Evolutionary conservation across 2,329 filamentous ascomycete genomes (phyloP).

Genomic region (Penicillium thymicola): DNA sequence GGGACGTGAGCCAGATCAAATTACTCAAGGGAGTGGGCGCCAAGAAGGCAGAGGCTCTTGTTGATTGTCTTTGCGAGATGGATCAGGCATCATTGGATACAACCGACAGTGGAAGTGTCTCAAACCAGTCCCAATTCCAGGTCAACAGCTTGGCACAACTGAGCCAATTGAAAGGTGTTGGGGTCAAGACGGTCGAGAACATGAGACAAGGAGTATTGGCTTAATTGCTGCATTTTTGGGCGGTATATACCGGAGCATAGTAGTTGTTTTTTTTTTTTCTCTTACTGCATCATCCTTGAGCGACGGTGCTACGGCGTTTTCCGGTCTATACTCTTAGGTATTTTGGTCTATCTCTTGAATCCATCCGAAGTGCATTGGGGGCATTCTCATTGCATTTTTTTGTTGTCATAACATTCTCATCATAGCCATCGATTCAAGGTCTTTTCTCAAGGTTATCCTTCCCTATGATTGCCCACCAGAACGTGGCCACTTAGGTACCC

Average conservation of each 20-base stretch:
- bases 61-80: slow-evolving; percentile 47
- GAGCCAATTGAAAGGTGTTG: slow-evolving; percentile 44
- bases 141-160: slow-evolving; percentile 41
- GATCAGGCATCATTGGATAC: slow-evolving; percentile 27
- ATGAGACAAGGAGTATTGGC: slow-evolving; percentile 46
- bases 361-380: neutral
- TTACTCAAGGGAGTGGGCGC: slow-evolving; percentile 46
- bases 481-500: neutral
- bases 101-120: slow-evolving; percentile 10
- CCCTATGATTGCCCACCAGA: neutral
- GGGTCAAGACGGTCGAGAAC: slow-evolving; percentile 45
- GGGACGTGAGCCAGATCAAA: slow-evolving; percentile 46
- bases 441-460: neutral
- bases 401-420: neutral
- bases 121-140: slow-evolving; percentile 28
- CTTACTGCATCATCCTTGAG: slow-evolving; percentile 26
- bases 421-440: neutral
- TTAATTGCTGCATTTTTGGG: slow-evolving; percentile 21
- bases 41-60: slow-evolving; percentile 49
- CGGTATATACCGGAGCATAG: slow-evolving; percentile 11
- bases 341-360: neutral
- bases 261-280: neutral
- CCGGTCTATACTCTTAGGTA: slow-evolving; percentile 6
- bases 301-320: slow-evolving; percentile 29
- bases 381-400: neutral